phyloP scores from a whole-genome alignment of 75 land plant species.

The Cryptomeria japonica region DNA sequence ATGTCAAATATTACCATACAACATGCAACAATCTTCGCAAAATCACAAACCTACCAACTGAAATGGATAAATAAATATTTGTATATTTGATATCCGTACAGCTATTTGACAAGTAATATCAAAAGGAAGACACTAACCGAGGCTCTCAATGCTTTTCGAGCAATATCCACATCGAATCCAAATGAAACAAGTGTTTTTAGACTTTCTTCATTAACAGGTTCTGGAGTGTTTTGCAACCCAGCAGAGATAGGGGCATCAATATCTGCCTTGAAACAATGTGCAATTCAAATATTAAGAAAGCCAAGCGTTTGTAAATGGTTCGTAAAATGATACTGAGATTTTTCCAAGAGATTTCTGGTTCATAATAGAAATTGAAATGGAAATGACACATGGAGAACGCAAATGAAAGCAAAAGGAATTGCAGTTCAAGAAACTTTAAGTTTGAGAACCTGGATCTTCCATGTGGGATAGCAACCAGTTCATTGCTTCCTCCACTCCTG shows the following conservation, averaged over 20 bases:
- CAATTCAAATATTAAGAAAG: conserved; percentile 2
- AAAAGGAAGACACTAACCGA: conserved; percentile 41
- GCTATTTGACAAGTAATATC: neutral
- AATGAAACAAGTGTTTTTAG: conserved; percentile 79
- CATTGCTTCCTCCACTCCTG: conserved; percentile 96
- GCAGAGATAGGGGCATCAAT: conserved; percentile 69
- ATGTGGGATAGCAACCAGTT: conserved; percentile 94
- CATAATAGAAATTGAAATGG: neutral
- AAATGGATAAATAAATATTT: neutral
- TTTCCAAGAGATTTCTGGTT: neutral
- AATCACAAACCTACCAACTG: neutral
- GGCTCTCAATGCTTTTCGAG: conserved; percentile 85
- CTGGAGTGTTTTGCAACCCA: conserved; percentile 16
- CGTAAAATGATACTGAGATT: neutral
- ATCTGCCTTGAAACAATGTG: conserved; percentile 47
- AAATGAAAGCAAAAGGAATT: neutral
- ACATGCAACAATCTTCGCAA: neutral
- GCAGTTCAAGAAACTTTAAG: conserved; percentile 1
- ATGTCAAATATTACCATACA: neutral
- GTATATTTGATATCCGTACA: neutral
- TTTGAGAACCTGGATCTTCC: conserved; percentile 87
- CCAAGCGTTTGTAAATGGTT: neutral
- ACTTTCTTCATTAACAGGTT: conserved; percentile 52
- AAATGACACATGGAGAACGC: neutral
- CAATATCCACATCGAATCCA: conserved; percentile 84